Conservation (phyloP, 2,329 filamentous ascomycete genomes). For the Epichloe scottii region DNA sequence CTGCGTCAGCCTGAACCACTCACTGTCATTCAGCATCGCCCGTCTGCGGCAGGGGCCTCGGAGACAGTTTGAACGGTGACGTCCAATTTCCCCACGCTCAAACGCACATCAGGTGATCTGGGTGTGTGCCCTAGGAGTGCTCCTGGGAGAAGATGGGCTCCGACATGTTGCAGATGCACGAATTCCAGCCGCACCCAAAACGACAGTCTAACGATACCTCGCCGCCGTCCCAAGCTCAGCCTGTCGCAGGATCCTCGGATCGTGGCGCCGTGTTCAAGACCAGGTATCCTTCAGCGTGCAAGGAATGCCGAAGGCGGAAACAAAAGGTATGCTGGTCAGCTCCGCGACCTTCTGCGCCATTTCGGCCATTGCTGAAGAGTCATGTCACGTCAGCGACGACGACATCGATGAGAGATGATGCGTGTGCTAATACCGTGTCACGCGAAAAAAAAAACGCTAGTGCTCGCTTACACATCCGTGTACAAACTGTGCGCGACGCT, state of each 20-base stretch:
- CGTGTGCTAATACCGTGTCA: background rate
- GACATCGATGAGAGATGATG: background rate
- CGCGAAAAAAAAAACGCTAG: too few relatives aligned
- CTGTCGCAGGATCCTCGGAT: background rate
- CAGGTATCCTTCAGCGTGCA: slow-evolving; percentile 29
- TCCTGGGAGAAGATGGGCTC: slow-evolving; percentile 6
- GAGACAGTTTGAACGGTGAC: background rate
- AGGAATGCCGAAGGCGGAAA: slow-evolving; percentile 38
- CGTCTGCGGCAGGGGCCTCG: background rate
- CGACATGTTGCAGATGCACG: slow-evolving; percentile 19
- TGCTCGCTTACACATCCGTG: slow-evolving; percentile 43
- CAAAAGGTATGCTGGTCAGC: slow-evolving; percentile 28
- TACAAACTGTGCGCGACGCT: slow-evolving; percentile 39
- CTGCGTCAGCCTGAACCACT: background rate
- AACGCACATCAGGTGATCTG: background rate
- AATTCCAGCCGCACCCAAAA: slow-evolving; percentile 6
- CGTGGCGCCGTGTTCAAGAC: slow-evolving; percentile 10
- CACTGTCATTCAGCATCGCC: background rate
- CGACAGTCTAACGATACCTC: background rate
- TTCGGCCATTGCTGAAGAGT: background rate
- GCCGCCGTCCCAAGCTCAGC: slow-evolving; percentile 6
- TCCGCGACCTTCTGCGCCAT: background rate
- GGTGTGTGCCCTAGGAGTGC: background rate
- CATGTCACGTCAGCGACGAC: background rate
- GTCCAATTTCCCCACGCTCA: background rate